Evolutionary conservation across 768 basidiomycete species (phyloP).

Genomic region (Leccinum aurantiacum): DNA sequence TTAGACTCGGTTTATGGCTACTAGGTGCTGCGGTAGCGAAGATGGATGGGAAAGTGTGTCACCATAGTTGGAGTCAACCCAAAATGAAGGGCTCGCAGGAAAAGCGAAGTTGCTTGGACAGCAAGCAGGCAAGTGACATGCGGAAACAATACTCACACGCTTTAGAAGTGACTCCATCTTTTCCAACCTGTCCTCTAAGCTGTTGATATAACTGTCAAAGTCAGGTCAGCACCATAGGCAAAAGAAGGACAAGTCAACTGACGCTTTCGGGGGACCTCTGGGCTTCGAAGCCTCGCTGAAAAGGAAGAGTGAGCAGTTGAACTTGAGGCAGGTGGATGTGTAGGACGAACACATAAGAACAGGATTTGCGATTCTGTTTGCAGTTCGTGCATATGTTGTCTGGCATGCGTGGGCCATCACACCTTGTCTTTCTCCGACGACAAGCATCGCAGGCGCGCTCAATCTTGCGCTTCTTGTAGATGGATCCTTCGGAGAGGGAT

Average conservation of each 20-base stretch:
- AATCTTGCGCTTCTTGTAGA: conserved; percentile 44
- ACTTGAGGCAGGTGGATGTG: background rate
- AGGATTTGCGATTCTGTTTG: conserved; percentile 46
- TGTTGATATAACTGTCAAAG: conserved; percentile 50
- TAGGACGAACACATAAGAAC: conserved; percentile 57
- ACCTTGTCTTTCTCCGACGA: conserved; percentile 57
- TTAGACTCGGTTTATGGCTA: conserved; percentile 9
- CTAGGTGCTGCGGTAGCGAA: background rate
- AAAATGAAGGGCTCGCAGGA: background rate
- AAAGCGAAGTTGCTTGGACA: background rate
- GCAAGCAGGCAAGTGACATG: background rate
- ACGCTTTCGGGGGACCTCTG: conserved; percentile 69
- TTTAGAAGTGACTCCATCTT: conserved; percentile 53
- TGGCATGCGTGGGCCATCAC: conserved; percentile 55
- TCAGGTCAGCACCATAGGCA: background rate
- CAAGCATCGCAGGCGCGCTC: conserved; percentile 63
- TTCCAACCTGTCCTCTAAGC: conserved; percentile 59
- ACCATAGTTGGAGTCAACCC: background rate
- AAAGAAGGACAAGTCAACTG: conserved; percentile 25
- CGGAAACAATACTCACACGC: conserved; percentile 38
- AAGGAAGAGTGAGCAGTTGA: conserved; percentile 3
- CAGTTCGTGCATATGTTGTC: conserved; percentile 61
- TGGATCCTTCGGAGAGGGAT: conserved; percentile 13
- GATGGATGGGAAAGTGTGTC: background rate
- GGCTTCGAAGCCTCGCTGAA: conserved; percentile 62